A percentile compares a stretch with the other conserved stretches of the same genome.
These are phyloP conservation scores for Penicillium frequentans DNA, from an alignment of 2,329 filamentous ascomycete genomes.

Conservation along the genomic window DNA sequence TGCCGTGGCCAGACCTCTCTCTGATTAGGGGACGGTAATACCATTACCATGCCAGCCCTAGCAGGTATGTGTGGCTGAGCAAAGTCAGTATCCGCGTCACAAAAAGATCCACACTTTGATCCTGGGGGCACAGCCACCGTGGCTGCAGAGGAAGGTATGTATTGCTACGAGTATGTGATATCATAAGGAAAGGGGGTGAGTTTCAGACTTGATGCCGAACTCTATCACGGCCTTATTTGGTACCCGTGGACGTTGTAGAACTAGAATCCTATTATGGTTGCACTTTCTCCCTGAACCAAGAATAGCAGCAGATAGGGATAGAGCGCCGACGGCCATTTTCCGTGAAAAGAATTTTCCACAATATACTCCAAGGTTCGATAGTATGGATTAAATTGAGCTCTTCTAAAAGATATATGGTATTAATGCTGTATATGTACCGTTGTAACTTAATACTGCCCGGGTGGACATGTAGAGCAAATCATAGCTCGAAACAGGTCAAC, in stretches of 20 bases:
- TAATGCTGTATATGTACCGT: too few species aligned
- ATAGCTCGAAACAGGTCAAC: neutral
- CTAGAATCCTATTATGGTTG: neutral
- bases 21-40: slow-evolving; percentile 9
- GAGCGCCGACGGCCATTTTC: neutral
- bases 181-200: slow-evolving; percentile 6
- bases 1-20: neutral
- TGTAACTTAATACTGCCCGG: too few species aligned
- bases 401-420: too few species aligned
- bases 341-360: neutral
- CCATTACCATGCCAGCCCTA: slow-evolving; percentile 18
- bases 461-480: too few species aligned
- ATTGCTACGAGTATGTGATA: slow-evolving; percentile 11
- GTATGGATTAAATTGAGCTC: neutral
- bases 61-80: slow-evolving; percentile 22
- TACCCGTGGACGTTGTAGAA: too few species aligned
- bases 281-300: neutral
- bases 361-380: neutral
- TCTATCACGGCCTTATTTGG: neutral
- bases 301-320: neutral
- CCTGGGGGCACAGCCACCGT: slow-evolving; percentile 18
- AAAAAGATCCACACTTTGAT: slow-evolving; percentile 10
- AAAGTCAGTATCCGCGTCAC: slow-evolving; percentile 16
- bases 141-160: slow-evolving; percentile 10
- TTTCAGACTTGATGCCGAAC: neutral